These are phyloP conservation scores for Tetracentron sinense DNA, from an alignment of 164 flowering plant species.

Conservation along the genomic window DNA sequence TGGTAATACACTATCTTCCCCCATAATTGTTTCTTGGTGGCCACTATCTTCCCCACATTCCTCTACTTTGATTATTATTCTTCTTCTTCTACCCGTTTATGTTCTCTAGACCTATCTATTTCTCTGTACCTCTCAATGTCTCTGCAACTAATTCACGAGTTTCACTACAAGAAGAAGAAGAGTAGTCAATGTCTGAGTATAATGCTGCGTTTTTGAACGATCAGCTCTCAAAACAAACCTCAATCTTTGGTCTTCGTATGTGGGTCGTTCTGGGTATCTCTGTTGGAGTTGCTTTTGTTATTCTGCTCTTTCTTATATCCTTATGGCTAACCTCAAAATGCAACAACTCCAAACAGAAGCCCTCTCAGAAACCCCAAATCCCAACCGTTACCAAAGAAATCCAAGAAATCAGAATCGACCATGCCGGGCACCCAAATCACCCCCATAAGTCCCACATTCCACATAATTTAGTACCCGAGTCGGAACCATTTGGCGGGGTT, in stretches of 20 bases:
- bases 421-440: constrained; percentile 12
- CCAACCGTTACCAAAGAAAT: constrained; percentile 55
- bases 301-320: constrained; percentile 46
- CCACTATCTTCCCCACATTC: too few species aligned
- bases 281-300: constrained; percentile 49
- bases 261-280: constrained; percentile 53
- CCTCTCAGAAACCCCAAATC: constrained; percentile 29
- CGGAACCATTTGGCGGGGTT: constrained; percentile 15
- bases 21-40: too few species aligned
- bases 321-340: constrained; percentile 42
- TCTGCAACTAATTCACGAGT: too few species aligned
- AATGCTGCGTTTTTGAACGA: constrained; percentile 29
- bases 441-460: constrained; percentile 8
- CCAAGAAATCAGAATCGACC: constrained; percentile 43
- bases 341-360: constrained; percentile 30
- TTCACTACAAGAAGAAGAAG: neutral
- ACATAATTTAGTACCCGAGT: constrained; percentile 27
- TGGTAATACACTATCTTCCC: too few species aligned
- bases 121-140: too few species aligned
- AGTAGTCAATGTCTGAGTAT: constrained; percentile 22
- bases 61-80: too few species aligned
- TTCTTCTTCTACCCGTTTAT: too few species aligned
- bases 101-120: too few species aligned
- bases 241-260: constrained; percentile 48
- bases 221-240: constrained; percentile 46